phyloP scores from a whole-genome alignment of 2,329 filamentous ascomycete genomes.

The Cytospora schulzeri region DNA sequence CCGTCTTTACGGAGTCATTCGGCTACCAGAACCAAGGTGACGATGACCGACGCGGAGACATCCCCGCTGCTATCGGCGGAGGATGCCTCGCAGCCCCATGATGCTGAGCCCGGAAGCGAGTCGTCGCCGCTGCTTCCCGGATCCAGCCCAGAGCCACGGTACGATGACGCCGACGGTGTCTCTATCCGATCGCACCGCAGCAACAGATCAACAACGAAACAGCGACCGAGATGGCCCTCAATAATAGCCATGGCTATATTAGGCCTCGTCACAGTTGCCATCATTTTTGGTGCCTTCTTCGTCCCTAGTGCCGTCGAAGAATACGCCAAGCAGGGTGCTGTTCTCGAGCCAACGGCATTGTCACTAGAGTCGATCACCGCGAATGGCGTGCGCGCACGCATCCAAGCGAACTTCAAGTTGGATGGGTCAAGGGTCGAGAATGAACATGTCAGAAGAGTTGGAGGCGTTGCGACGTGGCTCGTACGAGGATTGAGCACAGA shows the following conservation, averaged over 20 bases:
- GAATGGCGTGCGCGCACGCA: slow-evolving; percentile 74
- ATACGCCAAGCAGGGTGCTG: slow-evolving; percentile 81
- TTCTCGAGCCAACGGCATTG: slow-evolving; percentile 80
- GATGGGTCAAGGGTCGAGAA: slow-evolving; percentile 77
- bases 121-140: slow-evolving; percentile 55
- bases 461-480: slow-evolving; percentile 77
- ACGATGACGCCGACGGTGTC: slow-evolving; percentile 36
- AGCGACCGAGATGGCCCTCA: slow-evolving; percentile 71
- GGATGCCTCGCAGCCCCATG: slow-evolving; percentile 33
- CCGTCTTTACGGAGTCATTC: not conserved
- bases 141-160: slow-evolving; percentile 40
- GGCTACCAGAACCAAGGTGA: slow-evolving; percentile 1
- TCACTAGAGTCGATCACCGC: slow-evolving; percentile 84
- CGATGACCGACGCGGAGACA: slow-evolving; percentile 49
- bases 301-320: slow-evolving; percentile 78
- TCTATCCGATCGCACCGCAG: slow-evolving; percentile 36
- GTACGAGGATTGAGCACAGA: slow-evolving; percentile 75
- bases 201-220: slow-evolving; percentile 36
- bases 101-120: slow-evolving; percentile 40
- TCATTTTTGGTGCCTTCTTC: slow-evolving; percentile 80
- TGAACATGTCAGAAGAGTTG: slow-evolving; percentile 71
- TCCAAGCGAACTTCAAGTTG: slow-evolving; percentile 81
- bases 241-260: slow-evolving; percentile 72
- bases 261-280: slow-evolving; percentile 62
- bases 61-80: slow-evolving; percentile 47